Evolutionary conservation across 2,329 filamentous ascomycete genomes (phyloP).

Genomic region (Fusarium stilboides): DNA sequence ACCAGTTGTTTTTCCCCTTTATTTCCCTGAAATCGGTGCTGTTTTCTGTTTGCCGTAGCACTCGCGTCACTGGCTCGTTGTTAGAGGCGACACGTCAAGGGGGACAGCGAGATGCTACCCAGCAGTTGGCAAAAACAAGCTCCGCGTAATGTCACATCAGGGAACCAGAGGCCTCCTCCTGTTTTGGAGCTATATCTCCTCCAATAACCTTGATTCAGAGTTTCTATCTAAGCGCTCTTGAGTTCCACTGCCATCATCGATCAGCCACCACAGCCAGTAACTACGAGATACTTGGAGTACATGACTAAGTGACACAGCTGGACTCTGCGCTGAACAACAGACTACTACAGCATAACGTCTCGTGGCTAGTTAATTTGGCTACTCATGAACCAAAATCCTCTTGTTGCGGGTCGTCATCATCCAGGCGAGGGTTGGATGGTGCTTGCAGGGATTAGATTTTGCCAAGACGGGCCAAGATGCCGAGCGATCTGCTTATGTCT

Average conservation of each 20-base stretch:
- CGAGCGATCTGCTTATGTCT: constrained; percentile 45
- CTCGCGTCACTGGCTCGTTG: constrained; percentile 12
- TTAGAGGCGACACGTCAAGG: constrained; percentile 33
- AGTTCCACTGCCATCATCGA: constrained; percentile 10
- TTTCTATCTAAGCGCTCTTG: constrained; percentile 5
- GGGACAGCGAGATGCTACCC: constrained; percentile 13
- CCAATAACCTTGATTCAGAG: constrained; percentile 32
- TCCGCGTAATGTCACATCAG: constrained; percentile 7
- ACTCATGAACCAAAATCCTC: constrained; percentile 1
- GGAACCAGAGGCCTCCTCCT: constrained; percentile 38
- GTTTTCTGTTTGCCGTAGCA: background rate
- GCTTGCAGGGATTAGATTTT: constrained; percentile 13
- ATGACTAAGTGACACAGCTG: constrained; percentile 17
- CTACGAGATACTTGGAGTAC: background rate
- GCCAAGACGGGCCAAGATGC: constrained; percentile 48
- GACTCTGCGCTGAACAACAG: constrained; percentile 1
- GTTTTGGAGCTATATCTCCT: constrained; percentile 11
- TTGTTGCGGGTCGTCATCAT: constrained; percentile 24
- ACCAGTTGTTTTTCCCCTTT: constrained; percentile 22
- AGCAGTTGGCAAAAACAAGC: constrained; percentile 7
- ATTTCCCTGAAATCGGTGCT: constrained; percentile 30
- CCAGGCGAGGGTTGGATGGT: constrained; percentile 14
- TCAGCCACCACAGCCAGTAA: background rate
- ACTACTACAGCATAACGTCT: background rate
- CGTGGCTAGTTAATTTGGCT: constrained; percentile 1